Conservation (phyloP, 768 basidiomycete species). For the Calvatia gigantea region DNA sequence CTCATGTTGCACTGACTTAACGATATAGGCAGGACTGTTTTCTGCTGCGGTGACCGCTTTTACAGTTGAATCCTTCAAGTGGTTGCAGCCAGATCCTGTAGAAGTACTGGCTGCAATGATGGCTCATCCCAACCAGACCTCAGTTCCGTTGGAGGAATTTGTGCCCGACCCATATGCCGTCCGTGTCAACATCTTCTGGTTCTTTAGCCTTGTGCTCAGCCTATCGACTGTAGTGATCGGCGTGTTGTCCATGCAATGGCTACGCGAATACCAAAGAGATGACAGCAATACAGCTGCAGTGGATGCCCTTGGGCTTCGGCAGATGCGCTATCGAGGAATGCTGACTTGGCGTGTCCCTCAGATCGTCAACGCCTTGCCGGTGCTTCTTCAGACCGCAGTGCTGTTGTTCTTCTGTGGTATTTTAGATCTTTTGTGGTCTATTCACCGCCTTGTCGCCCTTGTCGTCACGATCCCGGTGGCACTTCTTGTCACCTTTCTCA, state of each 20-base stretch:
- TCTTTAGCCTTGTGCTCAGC: slow-evolving; percentile 16
- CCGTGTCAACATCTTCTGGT: slow-evolving; percentile 17
- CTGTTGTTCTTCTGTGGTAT: slow-evolving; percentile 26
- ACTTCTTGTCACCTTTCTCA: slow-evolving; percentile 15
- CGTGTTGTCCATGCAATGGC: slow-evolving; percentile 20
- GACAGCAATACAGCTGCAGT: slow-evolving; percentile 9
- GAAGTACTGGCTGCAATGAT: slow-evolving; percentile 14
- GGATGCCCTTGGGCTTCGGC: slow-evolving; percentile 18
- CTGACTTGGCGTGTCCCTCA: slow-evolving; percentile 23
- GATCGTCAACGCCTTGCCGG: slow-evolving; percentile 23
- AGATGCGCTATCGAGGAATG: slow-evolving; percentile 25
- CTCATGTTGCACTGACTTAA: background rate
- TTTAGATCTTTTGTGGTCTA: slow-evolving; percentile 23
- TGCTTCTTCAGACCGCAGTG: slow-evolving; percentile 25
- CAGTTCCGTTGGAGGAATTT: background rate
- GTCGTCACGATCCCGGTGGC: slow-evolving; percentile 19
- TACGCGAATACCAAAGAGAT: slow-evolving; percentile 18
- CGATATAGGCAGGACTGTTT: slow-evolving; percentile 22
- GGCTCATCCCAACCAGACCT: slow-evolving; percentile 7
- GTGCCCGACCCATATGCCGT: slow-evolving; percentile 5
- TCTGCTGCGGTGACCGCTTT: slow-evolving; percentile 24
- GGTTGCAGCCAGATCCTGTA: slow-evolving; percentile 19
- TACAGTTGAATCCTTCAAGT: slow-evolving; percentile 20
- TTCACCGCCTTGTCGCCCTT: slow-evolving; percentile 18
- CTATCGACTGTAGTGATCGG: slow-evolving; percentile 15